These are phyloP conservation scores for Platanus orientalis DNA, from an alignment of 164 flowering plant genomes.

Conservation along the genomic window DNA sequence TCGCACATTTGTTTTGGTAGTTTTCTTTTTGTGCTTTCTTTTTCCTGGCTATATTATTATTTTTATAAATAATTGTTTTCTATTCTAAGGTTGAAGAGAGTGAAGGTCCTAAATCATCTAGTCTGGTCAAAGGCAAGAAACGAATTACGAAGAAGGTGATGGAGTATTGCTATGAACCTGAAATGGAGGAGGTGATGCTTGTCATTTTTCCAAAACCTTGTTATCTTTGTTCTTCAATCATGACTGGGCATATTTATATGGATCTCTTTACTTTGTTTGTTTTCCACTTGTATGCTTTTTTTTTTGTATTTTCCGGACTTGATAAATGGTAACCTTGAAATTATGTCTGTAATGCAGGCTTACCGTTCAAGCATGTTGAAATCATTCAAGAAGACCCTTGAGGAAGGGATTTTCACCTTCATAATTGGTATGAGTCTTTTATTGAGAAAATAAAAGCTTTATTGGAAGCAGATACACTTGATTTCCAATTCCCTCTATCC, in stretches of 20 bases:
- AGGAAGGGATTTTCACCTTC: slow-evolving; percentile 76
- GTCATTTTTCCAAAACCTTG: background rate
- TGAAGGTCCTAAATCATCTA: slow-evolving; percentile 53
- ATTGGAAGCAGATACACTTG: background rate
- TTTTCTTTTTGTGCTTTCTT: background rate
- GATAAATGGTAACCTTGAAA: no score
- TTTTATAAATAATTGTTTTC: background rate
- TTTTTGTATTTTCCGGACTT: no score
- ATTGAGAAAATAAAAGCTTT: slow-evolving; percentile 1
- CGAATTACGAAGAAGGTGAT: slow-evolving; percentile 60
- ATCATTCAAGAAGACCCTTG: slow-evolving; percentile 93
- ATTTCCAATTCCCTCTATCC: background rate
- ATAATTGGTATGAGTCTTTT: slow-evolving; percentile 73
- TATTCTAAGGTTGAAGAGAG: slow-evolving; percentile 59
- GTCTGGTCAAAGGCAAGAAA: slow-evolving; percentile 62
- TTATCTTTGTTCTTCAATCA: slow-evolving; percentile 4
- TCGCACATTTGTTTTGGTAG: background rate
- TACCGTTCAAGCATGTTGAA: slow-evolving; percentile 97
- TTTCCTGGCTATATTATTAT: background rate
- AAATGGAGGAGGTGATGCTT: slow-evolving; percentile 91
- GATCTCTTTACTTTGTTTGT: background rate
- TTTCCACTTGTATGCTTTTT: no score
- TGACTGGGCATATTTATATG: background rate
- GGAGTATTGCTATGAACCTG: slow-evolving; percentile 98
- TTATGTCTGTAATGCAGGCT: slow-evolving; percentile 42